These are phyloP conservation scores for Aspergillus costaricaensis DNA, from an alignment of 2,329 filamentous ascomycete species.

Conservation along the genomic window DNA sequence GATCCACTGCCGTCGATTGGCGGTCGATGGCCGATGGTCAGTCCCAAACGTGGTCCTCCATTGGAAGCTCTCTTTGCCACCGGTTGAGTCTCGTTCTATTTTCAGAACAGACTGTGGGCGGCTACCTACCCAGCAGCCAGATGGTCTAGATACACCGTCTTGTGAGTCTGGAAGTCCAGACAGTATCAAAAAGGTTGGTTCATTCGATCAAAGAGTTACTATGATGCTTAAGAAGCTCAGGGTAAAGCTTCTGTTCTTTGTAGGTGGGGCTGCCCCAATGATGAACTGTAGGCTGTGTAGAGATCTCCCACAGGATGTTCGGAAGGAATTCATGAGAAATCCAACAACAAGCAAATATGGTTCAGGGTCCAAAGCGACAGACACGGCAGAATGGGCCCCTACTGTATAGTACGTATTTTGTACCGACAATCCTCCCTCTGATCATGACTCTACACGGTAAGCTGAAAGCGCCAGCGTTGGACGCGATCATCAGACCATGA, in stretches of 20 bases:
- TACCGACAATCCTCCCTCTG: neutral
- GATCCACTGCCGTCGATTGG: conserved; percentile 8
- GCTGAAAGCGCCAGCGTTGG: neutral
- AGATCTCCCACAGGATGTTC: too few relatives aligned
- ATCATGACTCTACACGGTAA: neutral
- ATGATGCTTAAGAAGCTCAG: too few relatives aligned
- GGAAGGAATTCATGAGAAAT: too few relatives aligned
- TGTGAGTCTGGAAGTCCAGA: neutral
- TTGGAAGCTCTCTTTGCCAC: conserved; percentile 10
- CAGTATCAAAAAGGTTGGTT: neutral
- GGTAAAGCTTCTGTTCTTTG: too few relatives aligned
- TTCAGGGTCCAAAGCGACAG: neutral
- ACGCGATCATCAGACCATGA: neutral
- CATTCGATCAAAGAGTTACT: too few relatives aligned
- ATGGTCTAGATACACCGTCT: too few relatives aligned
- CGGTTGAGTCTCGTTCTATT: conserved; percentile 9
- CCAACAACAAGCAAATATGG: neutral
- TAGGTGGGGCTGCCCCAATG: too few relatives aligned
- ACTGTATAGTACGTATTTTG: too few relatives aligned
- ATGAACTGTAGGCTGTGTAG: too few relatives aligned
- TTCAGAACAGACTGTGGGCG: conserved; percentile 9
- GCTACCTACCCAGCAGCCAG: too few relatives aligned
- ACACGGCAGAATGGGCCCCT: neutral
- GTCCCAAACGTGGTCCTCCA: conserved; percentile 3
- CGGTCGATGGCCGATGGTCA: neutral